A percentile compares a stretch with the other conserved stretches of the same genome.
Conservation (phyloP, 495 filamentous ascomycete species). For the Podospora appendiculata region DNA sequence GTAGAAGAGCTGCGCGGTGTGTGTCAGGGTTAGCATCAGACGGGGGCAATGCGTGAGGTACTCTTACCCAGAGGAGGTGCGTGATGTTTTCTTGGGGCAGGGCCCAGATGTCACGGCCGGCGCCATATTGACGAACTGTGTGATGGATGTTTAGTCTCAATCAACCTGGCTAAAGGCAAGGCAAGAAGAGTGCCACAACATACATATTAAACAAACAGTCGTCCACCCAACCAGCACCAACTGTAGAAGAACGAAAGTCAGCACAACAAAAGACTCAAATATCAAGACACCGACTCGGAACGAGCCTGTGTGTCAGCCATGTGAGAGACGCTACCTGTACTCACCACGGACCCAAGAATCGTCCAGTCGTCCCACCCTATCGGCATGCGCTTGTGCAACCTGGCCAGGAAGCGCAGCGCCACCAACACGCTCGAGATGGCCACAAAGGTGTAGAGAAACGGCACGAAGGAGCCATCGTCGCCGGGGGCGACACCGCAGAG, state of each 20-base stretch:
- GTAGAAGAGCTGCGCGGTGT: neutral
- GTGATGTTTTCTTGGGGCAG: neutral
- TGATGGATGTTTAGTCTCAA: neutral
- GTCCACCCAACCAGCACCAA: neutral
- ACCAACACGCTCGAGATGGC: neutral
- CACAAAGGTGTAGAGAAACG: neutral
- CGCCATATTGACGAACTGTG: neutral
- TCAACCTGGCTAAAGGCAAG: neutral
- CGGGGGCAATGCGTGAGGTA: slow-evolving; percentile 30
- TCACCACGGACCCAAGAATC: neutral
- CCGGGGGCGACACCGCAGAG: neutral
- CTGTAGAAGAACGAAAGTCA: neutral
- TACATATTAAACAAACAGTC: neutral
- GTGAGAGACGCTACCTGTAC: neutral
- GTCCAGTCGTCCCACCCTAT: neutral
- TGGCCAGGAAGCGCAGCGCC: neutral
- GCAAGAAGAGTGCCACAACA: neutral
- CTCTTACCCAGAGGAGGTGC: neutral
- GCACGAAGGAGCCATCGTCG: neutral
- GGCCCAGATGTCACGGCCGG: neutral
- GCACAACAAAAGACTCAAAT: neutral
- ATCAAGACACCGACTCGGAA: neutral
- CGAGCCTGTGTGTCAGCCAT: neutral
- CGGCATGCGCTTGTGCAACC: neutral
- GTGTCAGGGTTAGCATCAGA: neutral